A percentile compares a stretch with the other conserved stretches of the same genome.
Evolutionary conservation across 2,329 filamentous ascomycete genomes (phyloP).

Genomic region (Fusarium sp.): DNA sequence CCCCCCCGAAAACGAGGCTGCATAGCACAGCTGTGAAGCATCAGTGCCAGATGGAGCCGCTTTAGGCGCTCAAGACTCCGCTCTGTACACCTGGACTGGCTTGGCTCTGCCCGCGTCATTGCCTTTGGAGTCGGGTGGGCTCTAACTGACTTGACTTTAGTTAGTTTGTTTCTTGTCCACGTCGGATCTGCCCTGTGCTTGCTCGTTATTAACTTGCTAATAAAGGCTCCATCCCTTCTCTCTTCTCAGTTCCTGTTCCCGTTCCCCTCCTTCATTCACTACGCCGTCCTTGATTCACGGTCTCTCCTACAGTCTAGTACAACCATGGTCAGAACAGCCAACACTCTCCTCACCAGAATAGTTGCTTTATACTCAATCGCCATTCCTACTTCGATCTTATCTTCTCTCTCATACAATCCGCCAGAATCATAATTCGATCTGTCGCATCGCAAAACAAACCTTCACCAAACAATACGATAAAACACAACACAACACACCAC

Average conservation of each 20-base stretch:
- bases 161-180: neutral
- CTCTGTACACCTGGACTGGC: constrained; percentile 11
- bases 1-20: constrained; percentile 15
- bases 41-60: constrained; percentile 7
- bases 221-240: neutral
- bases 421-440: constrained; percentile 34
- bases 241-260: constrained; percentile 19
- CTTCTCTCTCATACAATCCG: constrained; percentile 34
- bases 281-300: constrained; percentile 30
- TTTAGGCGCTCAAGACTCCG: constrained; percentile 30
- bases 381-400: constrained; percentile 27
- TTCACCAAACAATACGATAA: constrained; percentile 10
- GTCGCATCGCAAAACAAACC: constrained; percentile 19
- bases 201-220: neutral
- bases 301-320: constrained; percentile 25
- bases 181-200: constrained; percentile 4
- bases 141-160: constrained; percentile 24
- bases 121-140: constrained; percentile 11
- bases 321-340: constrained; percentile 43
- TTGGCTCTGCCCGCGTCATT: constrained; percentile 39
- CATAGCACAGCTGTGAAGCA: constrained; percentile 1
- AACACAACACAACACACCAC: constrained; percentile 1
- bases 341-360: constrained; percentile 37
- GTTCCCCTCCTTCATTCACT: constrained; percentile 28
- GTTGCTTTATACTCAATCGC: constrained; percentile 36